A percentile compares a stretch with the other conserved stretches of the same genome.
Conservation (phyloP, 306 rosid genomes). For the Astragalus membranaceus region DNA sequence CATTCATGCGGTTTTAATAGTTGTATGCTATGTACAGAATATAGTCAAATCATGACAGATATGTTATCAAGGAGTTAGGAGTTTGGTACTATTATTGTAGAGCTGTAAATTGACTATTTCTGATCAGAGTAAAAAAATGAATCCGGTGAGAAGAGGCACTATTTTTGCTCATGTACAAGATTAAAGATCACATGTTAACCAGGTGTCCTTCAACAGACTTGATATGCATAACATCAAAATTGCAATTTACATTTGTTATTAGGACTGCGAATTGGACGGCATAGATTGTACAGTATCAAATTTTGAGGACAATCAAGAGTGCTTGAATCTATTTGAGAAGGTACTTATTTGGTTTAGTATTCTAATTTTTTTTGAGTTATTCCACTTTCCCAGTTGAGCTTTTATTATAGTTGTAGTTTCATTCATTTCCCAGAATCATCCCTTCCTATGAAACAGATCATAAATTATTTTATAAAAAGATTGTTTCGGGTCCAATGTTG, state of each 20-base stretch:
- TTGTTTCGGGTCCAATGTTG: background rate
- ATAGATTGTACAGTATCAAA: slow-evolving; percentile 56
- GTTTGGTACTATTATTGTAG: background rate
- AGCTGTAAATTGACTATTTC: slow-evolving; percentile 9
- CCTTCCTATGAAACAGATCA: background rate
- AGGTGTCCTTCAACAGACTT: background rate
- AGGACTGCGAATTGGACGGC: slow-evolving; percentile 82
- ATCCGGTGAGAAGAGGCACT: background rate
- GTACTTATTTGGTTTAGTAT: slow-evolving; percentile 34
- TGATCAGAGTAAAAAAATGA: background rate
- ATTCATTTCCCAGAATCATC: background rate
- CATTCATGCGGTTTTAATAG: background rate
- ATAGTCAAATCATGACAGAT: background rate
- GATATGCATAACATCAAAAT: slow-evolving; percentile 15
- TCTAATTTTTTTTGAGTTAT: background rate
- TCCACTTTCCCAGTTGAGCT: slow-evolving; percentile 1
- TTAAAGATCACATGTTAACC: background rate
- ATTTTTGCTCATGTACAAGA: background rate
- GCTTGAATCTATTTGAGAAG: slow-evolving; percentile 96
- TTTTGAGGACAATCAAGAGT: slow-evolving; percentile 83
- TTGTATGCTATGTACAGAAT: background rate
- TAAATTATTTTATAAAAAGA: background rate
- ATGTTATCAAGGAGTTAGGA: background rate
- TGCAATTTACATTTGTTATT: slow-evolving; percentile 23
- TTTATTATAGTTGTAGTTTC: background rate